These are phyloP conservation scores for Xerocomellus amylosporus DNA, from an alignment of 768 basidiomycete genomes.

Conservation along the genomic window DNA sequence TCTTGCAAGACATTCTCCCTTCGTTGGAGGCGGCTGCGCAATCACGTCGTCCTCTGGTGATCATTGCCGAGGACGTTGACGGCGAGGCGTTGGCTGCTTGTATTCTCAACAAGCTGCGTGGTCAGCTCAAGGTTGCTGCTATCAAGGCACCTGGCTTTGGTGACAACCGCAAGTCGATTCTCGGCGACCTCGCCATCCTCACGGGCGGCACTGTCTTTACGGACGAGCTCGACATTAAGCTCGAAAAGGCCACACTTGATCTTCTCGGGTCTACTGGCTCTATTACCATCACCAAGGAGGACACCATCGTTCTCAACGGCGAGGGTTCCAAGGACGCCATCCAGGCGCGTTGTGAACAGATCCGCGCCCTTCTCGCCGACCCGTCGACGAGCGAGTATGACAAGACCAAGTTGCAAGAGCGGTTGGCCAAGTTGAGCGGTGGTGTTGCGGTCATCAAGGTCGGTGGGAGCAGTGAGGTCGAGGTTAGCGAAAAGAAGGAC, in stretches of 20 bases:
- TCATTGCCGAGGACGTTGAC: constrained; percentile 97
- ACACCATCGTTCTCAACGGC: constrained; percentile 94
- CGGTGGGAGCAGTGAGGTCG: constrained; percentile 89
- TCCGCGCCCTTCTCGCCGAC: constrained; percentile 80
- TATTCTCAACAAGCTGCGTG: constrained; percentile 98
- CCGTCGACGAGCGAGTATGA: constrained; percentile 89
- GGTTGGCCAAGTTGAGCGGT: constrained; percentile 91
- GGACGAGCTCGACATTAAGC: constrained; percentile 91
- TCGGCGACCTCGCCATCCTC: constrained; percentile 95
- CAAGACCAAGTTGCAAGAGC: constrained; percentile 92
- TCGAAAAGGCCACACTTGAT: constrained; percentile 52
- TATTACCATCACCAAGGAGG: constrained; percentile 96
- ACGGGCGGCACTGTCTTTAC: constrained; percentile 98
- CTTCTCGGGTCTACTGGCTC: constrained; percentile 88
- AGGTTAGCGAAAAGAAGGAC: constrained; percentile 99
- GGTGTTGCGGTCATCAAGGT: constrained; percentile 99
- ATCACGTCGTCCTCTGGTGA: constrained; percentile 84
- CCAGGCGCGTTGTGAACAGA: constrained; percentile 92
- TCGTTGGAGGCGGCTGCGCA: constrained; percentile 80
- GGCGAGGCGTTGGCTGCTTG: constrained; percentile 97
- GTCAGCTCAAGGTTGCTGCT: constrained; percentile 90
- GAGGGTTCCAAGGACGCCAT: constrained; percentile 89
- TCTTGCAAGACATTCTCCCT: constrained; percentile 92
- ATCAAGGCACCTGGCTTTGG: constrained; percentile 99
- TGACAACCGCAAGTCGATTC: constrained; percentile 98